A percentile compares a stretch with the other conserved stretches of the same genome.
These are phyloP conservation scores for Eucalyptus curtisii DNA, from an alignment of 345 rosid species.

Conservation along the genomic window DNA sequence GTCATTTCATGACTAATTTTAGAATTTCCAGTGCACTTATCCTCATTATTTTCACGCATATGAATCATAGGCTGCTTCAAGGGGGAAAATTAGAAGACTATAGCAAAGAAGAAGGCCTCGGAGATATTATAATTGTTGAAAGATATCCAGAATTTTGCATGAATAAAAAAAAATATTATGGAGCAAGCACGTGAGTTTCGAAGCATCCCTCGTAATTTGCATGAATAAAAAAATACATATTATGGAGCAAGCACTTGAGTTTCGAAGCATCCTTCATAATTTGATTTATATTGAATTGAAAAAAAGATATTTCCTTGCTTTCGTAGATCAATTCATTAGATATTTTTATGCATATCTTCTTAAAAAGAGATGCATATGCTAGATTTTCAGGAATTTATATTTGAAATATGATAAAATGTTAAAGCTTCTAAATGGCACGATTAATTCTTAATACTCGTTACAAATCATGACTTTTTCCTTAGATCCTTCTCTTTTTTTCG, in stretches of 20 bases:
- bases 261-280: not conserved
- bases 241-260: not conserved
- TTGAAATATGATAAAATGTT: not conserved
- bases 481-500: not conserved
- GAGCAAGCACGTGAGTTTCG: not conserved
- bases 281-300: not conserved
- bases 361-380: not conserved
- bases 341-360: not conserved
- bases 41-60: not conserved
- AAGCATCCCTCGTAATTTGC: too few species aligned
- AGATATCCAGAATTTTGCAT: too few species aligned
- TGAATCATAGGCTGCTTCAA: not conserved
- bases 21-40: too few species aligned
- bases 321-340: not conserved
- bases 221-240: too few species aligned
- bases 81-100: not conserved
- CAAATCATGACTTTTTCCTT: not conserved
- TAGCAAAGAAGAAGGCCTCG: not conserved
- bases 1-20: too few species aligned
- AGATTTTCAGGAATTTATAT: not conserved
- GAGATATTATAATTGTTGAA: not conserved
- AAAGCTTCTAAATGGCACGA: not conserved
- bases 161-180: not conserved
- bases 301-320: not conserved
- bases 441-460: not conserved